Evolutionary conservation across 257 asterid genomes (phyloP).

Genomic region (Schizonepeta tenuifolia): DNA sequence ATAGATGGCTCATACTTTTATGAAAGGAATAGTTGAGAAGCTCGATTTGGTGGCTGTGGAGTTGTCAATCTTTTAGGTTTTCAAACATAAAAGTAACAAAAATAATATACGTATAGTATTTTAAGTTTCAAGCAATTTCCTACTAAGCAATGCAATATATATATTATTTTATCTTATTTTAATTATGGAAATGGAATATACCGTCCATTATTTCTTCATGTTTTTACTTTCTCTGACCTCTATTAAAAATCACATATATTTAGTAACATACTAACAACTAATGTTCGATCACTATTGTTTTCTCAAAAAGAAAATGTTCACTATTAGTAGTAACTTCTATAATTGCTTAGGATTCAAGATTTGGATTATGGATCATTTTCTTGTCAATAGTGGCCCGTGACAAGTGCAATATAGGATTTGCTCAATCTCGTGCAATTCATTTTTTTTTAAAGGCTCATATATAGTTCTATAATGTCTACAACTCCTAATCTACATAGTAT

Average conservation of each 20-base stretch:
- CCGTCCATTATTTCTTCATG: not conserved
- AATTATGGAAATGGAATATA: not conserved
- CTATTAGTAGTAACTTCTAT: not conserved
- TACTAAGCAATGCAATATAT: slow-evolving; percentile 21
- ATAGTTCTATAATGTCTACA: not conserved
- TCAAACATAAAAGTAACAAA: not conserved
- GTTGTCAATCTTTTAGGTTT: slow-evolving; percentile 34
- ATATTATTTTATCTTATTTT: not conserved
- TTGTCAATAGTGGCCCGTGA: no score
- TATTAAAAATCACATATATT: not conserved
- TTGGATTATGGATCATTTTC: not conserved
- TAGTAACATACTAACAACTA: not conserved
- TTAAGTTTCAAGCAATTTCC: slow-evolving; percentile 28
- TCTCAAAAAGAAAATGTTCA: no score
- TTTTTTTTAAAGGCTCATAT: no score
- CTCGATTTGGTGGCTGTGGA: slow-evolving; percentile 43
- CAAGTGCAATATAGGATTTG: no score
- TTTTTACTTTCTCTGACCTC: not conserved
- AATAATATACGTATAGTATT: not conserved
- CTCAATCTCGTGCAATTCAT: no score
- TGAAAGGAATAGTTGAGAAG: slow-evolving; percentile 32
- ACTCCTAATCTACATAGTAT: not conserved
- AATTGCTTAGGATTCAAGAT: slow-evolving; percentile 6
- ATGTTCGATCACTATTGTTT: no score
- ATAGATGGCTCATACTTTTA: not conserved